Base-by-base conservation (phyloP, 2,329 filamentous ascomycete species). In the Zasmidium angulare region DNA sequence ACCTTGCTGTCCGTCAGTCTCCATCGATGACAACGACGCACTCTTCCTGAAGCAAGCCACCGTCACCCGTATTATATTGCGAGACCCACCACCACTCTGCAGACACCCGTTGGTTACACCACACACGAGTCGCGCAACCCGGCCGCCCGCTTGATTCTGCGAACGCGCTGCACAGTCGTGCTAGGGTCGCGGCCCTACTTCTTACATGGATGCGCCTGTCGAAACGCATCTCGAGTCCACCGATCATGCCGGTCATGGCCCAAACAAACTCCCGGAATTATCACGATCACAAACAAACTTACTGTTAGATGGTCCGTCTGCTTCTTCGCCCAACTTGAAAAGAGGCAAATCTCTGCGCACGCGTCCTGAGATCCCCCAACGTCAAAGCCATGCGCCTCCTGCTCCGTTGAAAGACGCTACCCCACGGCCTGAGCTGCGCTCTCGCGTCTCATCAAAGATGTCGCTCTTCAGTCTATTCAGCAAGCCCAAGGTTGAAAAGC, bases 381-480 rank as follows among this genome's bases (percentile, higher is more conserved):
- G 56, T 24, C 60, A 68, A 56, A 29, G 10, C n/a, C 47, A 68
- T 67, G 63, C 61, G 26, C 65, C 62, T 46, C 63, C 58, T 2
- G 54, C 59, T 22, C 65, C 66, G 7, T 48, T 70, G 53, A 66
- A 54, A 50, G 46, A 61, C 19, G 31, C 55, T 14, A 23, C 57
- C 40, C 48, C 36, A 7, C 40, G 47, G 48, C 55, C 66, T 22
- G 60, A 62, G 11, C 57, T 65, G n/a, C 56, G 47, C 40, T 62
- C 55, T 26, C 56, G 60, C 31, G 63, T 61, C 14, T 54, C 63
- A 10, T 62, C 68, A 19, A 80, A 74, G 56, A 78, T 81, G 75
- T 81, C 79, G 26, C 67, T 82, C 11, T 81, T 81, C 71, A 77
- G 72, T 56, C 73, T 82, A 14, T 82, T 82, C 71, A 80, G 76